Conservation (phyloP, 177 flowering plant genomes). For the Vitis hybrid region DNA sequence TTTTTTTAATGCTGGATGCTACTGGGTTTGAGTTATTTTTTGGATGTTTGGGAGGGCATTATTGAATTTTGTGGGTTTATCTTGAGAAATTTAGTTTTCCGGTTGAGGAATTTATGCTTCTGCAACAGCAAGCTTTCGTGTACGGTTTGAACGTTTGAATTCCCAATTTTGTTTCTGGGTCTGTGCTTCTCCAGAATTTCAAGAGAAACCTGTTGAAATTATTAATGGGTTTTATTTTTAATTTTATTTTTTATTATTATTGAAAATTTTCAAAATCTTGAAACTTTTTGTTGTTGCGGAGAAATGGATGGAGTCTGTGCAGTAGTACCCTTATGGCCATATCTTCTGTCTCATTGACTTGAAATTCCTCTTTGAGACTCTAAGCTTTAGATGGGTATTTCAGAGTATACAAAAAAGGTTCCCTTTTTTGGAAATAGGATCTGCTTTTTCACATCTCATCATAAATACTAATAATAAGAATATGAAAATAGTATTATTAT, state of each 20-base stretch:
- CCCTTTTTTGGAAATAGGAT: constrained; percentile 62
- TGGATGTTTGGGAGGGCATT: too few relatives aligned
- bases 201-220: constrained; percentile 1
- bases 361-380: constrained; percentile 40
- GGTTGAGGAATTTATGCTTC: constrained; percentile 19
- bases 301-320: constrained; percentile 6
- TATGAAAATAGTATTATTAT: not conserved
- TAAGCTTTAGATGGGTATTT: constrained; percentile 14
- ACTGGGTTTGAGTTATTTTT: too few relatives aligned
- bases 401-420: constrained; percentile 19
- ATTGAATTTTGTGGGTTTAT: not conserved
- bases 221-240: not conserved
- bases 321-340: constrained; percentile 21
- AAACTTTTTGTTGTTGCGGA: not conserved
- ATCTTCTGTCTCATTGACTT: constrained; percentile 33
- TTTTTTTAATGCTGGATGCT: too few relatives aligned
- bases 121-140: constrained; percentile 25
- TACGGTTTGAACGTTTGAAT: constrained; percentile 34
- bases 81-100: constrained; percentile 6
- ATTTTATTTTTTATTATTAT: not conserved
- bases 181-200: constrained; percentile 16
- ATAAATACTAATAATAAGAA: constrained; percentile 16
- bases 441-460: constrained; percentile 53
- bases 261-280: not conserved
- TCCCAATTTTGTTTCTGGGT: constrained; percentile 31